Conservation (phyloP, 1,284 basidiomycete species). For the Rhodotorula sp. region DNA sequence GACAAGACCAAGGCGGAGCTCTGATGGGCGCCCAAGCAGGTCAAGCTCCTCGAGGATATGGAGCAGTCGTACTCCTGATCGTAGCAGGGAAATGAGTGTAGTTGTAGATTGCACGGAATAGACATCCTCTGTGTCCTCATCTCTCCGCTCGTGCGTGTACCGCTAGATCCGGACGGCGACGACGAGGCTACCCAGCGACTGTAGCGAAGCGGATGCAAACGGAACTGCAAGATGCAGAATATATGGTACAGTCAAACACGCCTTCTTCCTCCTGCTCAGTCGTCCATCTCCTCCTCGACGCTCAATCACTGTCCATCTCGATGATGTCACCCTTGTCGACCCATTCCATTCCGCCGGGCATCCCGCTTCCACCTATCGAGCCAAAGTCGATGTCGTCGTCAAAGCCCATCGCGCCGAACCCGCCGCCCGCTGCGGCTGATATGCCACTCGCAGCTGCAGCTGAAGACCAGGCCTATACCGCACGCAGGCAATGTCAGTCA, state of each 20-base stretch:
- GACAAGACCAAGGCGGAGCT: conserved; percentile 13
- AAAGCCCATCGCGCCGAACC: neutral
- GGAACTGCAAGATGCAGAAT: no score
- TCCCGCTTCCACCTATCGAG: neutral
- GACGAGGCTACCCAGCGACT: no score
- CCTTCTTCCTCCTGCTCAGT: neutral
- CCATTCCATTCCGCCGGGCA: neutral
- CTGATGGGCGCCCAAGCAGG: neutral
- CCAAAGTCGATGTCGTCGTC: conserved; percentile 26
- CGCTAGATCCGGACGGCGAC: no score
- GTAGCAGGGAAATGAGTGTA: no score
- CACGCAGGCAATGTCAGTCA: no score
- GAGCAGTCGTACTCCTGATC: neutral
- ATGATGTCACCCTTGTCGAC: neutral
- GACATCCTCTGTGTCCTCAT: no score
- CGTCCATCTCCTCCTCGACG: neutral
- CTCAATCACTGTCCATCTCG: conserved; percentile 18
- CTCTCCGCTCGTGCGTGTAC: no score
- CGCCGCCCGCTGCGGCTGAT: neutral
- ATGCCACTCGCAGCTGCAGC: neutral
- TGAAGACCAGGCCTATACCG: neutral
- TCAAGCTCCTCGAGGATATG: neutral
- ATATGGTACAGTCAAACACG: neutral
- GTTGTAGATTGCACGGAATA: no score
- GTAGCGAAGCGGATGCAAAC: no score